Evolutionary conservation across 768 basidiomycete species (phyloP), one percentile per base, ranked within the genome.

Genomic region (Bullera alba): DNA sequence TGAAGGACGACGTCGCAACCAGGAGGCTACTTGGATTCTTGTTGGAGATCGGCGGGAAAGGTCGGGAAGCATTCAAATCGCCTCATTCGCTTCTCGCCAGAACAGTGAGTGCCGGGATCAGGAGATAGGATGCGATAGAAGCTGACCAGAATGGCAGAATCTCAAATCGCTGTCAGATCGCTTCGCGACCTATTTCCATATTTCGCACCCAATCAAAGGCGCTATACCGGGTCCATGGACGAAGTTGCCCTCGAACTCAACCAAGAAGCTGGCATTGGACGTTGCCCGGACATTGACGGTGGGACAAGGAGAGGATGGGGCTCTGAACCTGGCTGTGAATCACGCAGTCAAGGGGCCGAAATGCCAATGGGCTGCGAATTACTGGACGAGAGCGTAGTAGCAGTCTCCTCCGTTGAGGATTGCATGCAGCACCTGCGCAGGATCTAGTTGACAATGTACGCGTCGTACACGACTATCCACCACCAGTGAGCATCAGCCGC

Each of bases 101-200:
- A 2, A 15, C 48, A 10, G 57, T 55, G 34, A 51, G 53, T 58
- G 5, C 16, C 2, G 21, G 10, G 12, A 12, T 14, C 12, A 44
- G 27, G 14, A 22, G 21, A 36, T 29, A 2, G 34, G 28, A 16
- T 12, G 2, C 2, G 29, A 42, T 39, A 50, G 23, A 3, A 5
- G 16, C 38, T 41, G 48, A 51, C 38, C 3, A n/a, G 29, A 26
- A 10, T 7, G 38, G 27, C 69, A 83, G 83, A 69, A 75, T n/a
- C 67, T 81, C 56, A 41, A 72, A 32, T 63, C 75, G 38, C 70
- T 89, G 42, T 76, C 77, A 51, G 77, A 80, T 16, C 81, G 84
- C 21, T 75, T 93, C 5, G 73, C 78, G 8, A 89, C 90, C 17
- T 95, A 82, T 74, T 96, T 95, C 74, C 77, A 76, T 62, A 77